A percentile compares a stretch with the other conserved stretches of the same genome.
Evolutionary conservation across 345 rosid species (phyloP).

Genomic region (Dipteronia dyeriana): DNA sequence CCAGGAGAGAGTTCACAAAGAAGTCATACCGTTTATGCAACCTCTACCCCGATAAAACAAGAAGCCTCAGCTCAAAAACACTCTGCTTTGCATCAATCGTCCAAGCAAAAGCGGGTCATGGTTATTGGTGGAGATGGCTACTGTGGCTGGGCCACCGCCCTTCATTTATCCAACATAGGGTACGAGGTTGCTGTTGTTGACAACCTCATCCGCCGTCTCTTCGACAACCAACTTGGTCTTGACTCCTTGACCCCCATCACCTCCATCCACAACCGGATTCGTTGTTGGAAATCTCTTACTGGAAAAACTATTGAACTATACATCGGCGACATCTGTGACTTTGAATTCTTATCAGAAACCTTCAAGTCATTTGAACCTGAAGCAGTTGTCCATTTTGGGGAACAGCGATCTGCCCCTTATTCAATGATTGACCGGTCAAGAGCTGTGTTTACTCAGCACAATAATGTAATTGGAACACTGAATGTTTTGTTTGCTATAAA

Average conservation of each 20-base stretch:
- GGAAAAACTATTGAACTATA: conserved; percentile 80
- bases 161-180: conserved; percentile 81
- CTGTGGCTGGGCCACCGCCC: conserved; percentile 99
- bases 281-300: conserved; percentile 84
- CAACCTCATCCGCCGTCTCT: conserved; percentile 81
- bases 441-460: conserved; percentile 87
- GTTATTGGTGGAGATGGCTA: conserved; percentile 98
- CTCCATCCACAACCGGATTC: conserved; percentile 78
- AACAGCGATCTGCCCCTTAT: conserved; percentile 95
- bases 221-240: conserved; percentile 93
- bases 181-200: conserved; percentile 85
- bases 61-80: conserved; percentile 54
- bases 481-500: conserved; percentile 95
- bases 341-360: conserved; percentile 81
- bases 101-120: conserved; percentile 74
- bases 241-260: conserved; percentile 86
- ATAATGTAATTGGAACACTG: conserved; percentile 92
- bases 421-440: conserved; percentile 96
- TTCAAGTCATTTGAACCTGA: conserved; percentile 91
- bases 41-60: conserved; percentile 48
- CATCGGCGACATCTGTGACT: conserved; percentile 92
- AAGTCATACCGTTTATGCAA: conserved; percentile 41
- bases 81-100: conserved; percentile 30
- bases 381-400: conserved; percentile 91
- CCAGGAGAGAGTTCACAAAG: conserved; percentile 34